Base-by-base conservation (phyloP, 768 basidiomycete species). In the Chalciporus chontae region DNA sequence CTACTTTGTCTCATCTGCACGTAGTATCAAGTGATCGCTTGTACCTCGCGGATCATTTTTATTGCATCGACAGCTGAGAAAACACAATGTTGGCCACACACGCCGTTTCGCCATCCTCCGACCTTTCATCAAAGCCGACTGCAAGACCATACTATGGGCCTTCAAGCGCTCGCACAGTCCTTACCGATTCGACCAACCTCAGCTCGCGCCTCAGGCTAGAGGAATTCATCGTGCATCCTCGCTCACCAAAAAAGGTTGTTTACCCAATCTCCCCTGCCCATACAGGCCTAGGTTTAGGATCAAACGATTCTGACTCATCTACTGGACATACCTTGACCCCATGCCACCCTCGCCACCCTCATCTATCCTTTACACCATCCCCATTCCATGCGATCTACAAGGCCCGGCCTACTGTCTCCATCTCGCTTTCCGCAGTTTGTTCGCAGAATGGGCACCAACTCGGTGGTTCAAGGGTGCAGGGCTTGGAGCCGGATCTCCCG, bases 361-460 rank as follows among this genome's bases (percentile, higher is more conserved):
- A 44, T 42, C 32, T 43, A 11, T 43, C 53, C 9, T 29, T 48
- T 23, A 21, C 51, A 8, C 32, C 50, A 17, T 57, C 60, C n/a
- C 54, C 50, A 17, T 70, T 61, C 43, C 49, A 40, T 0, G 51
- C 58, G 37, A 48, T 63, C n/a, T 54, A 40, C 49, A 73, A 73
- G 46, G 71, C 71, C 9, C 63, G 64, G 4, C 69, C 72, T 5
- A 73, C 72, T 1, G 66, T 73, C 21, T 73, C 67, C 6, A 58
- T 73, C 40, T 73, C 70, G 0, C 55, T 73, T 40, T 69, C 72
- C 40, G 71, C 66, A 19, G 64, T 62, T 32, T 58, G 64, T 18
- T 66, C 65, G 43, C 68, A 57, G 43, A 56, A 31, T 11, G 47
- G 45, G 24, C 38, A 48, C 9, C 39, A 9, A 5, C 15, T 9